These are phyloP conservation scores for Pochonia chlamydosporia DNA, from an alignment of 2,329 filamentous ascomycete species.

Conservation along the genomic window DNA sequence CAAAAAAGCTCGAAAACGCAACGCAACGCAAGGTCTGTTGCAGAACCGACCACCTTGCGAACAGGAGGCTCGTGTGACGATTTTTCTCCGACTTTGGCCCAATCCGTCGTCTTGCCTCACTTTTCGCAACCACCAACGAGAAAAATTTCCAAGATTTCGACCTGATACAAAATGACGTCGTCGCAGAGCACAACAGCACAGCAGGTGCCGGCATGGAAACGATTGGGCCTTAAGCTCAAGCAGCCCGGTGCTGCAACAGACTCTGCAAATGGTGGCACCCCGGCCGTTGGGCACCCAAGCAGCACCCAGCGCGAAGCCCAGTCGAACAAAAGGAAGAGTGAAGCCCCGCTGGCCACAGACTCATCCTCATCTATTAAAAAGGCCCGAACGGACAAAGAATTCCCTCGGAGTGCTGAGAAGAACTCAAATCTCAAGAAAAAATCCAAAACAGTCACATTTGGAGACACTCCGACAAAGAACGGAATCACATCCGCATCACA, in stretches of 20 bases:
- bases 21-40: not conserved
- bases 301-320: slow-evolving; percentile 24
- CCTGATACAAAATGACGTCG: slow-evolving; percentile 32
- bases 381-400: slow-evolving; percentile 24
- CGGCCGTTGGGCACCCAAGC: slow-evolving; percentile 32
- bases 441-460: slow-evolving; percentile 45
- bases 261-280: slow-evolving; percentile 21
- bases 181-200: slow-evolving; percentile 37
- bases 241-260: slow-evolving; percentile 26
- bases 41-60: not conserved
- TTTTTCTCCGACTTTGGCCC: not conserved
- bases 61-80: not conserved
- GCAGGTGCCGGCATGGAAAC: slow-evolving; percentile 54
- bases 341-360: slow-evolving; percentile 25
- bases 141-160: slow-evolving; percentile 10
- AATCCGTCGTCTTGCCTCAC: not conserved
- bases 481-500: slow-evolving; percentile 13
- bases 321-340: slow-evolving; percentile 33
- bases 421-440: slow-evolving; percentile 29
- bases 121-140: slow-evolving; percentile 8
- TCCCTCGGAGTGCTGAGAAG: slow-evolving; percentile 13
- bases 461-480: slow-evolving; percentile 33
- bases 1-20: not conserved
- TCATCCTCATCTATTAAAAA: slow-evolving; percentile 27
- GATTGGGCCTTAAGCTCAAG: slow-evolving; percentile 59